phyloP scores from a whole-genome alignment of 1,284 basidiomycete species.

The Amylostereum areolatum region DNA sequence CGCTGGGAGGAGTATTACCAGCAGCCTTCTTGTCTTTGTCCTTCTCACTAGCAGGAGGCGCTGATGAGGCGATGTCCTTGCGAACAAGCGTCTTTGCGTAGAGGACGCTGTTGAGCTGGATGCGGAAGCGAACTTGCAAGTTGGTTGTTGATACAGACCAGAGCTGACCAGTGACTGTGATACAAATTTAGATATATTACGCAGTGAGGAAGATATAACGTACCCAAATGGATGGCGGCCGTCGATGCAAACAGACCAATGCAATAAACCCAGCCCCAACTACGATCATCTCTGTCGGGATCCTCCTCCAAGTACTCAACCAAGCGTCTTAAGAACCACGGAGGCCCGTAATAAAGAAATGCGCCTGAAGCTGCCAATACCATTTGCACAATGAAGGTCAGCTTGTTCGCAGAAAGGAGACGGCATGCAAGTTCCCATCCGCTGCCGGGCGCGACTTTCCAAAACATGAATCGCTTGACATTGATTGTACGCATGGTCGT shows the following conservation, averaged over 20 bases:
- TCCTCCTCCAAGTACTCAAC: constrained; percentile 71
- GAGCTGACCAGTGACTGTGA: constrained; percentile 42
- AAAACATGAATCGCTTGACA: constrained; percentile 35
- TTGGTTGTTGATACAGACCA: constrained; percentile 72
- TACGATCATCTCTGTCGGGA: constrained; percentile 42
- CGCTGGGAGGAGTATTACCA: constrained; percentile 10
- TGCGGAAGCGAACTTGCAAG: constrained; percentile 65
- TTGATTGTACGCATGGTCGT: constrained; percentile 30
- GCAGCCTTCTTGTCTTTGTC: constrained; percentile 18
- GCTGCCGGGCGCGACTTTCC: constrained; percentile 42
- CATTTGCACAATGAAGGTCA: constrained; percentile 37
- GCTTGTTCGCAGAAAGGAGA: constrained; percentile 48
- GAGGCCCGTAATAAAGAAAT: constrained; percentile 71
- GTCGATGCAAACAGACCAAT: constrained; percentile 65
- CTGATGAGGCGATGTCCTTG: constrained; percentile 76
- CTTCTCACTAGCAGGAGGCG: constrained; percentile 25
- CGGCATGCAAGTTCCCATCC: constrained; percentile 61
- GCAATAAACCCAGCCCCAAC: constrained; percentile 74
- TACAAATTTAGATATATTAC: neutral
- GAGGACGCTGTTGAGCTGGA: constrained; percentile 82
- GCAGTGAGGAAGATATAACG: constrained; percentile 16
- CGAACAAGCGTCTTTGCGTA: constrained; percentile 87
- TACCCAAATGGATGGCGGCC: constrained; percentile 53
- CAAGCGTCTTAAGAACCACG: constrained; percentile 68
- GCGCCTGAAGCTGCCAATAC: constrained; percentile 59